phyloP scores from a whole-genome alignment of 352 stramenopile genomes.

The Globisporangium paroecandrum region DNA sequence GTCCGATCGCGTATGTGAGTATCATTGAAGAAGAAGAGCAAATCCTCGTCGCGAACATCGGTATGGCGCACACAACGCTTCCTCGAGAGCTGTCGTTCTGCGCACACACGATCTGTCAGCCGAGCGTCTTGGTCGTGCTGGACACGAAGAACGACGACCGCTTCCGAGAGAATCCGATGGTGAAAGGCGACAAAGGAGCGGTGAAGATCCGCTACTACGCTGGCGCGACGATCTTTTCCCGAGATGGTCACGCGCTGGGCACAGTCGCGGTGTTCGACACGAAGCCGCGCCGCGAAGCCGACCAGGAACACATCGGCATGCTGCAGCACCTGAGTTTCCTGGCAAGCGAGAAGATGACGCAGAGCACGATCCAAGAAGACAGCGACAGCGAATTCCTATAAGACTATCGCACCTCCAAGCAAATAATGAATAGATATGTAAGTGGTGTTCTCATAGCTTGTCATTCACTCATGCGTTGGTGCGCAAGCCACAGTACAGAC shows the following conservation, averaged over 20 bases:
- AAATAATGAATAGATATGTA: constrained; percentile 16
- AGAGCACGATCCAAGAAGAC: constrained; percentile 75
- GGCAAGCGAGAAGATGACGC: constrained; percentile 85
- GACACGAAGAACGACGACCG: constrained; percentile 85
- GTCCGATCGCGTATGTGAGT: constrained; percentile 81
- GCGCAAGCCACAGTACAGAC: too few species aligned
- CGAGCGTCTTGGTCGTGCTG: constrained; percentile 74
- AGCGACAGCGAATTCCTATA: constrained; percentile 80
- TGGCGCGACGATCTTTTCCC: constrained; percentile 78
- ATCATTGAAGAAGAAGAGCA: constrained; percentile 86
- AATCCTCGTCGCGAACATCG: constrained; percentile 80
- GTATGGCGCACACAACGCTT: constrained; percentile 77
- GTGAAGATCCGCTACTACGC: constrained; percentile 88
- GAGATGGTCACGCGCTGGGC: constrained; percentile 71
- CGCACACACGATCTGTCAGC: constrained; percentile 82
- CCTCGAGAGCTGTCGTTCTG: constrained; percentile 83
- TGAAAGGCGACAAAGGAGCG: constrained; percentile 77
- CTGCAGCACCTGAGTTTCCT: constrained; percentile 85
- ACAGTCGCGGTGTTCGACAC: constrained; percentile 85
- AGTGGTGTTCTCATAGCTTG: constrained; percentile 1
- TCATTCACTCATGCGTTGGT: too few species aligned
- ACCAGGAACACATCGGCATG: constrained; percentile 86
- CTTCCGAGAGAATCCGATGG: constrained; percentile 86
- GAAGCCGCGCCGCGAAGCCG: constrained; percentile 67
- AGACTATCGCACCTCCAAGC: constrained; percentile 12